Evolutionary conservation across 202 grass and related monocot species (phyloP).

Genomic region (Cymbopogon flexuosus): DNA sequence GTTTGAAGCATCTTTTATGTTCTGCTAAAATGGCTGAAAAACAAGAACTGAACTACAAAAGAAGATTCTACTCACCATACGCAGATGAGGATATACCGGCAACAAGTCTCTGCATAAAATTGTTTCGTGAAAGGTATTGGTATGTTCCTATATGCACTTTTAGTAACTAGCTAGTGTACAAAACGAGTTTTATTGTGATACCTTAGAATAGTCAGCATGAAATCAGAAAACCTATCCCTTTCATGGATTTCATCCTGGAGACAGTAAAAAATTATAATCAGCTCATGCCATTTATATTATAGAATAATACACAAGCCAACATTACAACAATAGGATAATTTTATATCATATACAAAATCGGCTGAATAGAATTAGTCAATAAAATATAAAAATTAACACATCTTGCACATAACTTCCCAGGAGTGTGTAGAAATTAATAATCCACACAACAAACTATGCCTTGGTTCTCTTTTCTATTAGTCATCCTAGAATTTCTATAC

Average conservation of each 20-base stretch:
- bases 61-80: conserved; percentile 54
- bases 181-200: conserved; percentile 34
- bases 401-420: background rate
- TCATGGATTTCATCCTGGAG: conserved; percentile 98
- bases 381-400: background rate
- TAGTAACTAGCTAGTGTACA: conserved; percentile 15
- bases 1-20: background rate
- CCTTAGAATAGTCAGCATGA: conserved; percentile 94
- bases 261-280: conserved; percentile 20
- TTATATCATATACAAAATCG: conserved; percentile 11
- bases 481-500: too few species aligned
- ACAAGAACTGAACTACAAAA: background rate
- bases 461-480: background rate
- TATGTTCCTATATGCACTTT: conserved; percentile 23
- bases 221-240: conserved; percentile 99
- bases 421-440: background rate
- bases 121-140: conserved; percentile 23
- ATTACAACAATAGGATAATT: background rate
- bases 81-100: conserved; percentile 73
- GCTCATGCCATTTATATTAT: background rate
- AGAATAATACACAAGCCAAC: conserved; percentile 5
- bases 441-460: background rate
- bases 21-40: background rate
- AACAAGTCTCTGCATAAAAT: conserved; percentile 74
- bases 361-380: background rate